Conservation (phyloP, 345 rosid species). For the Pistacia atlantica region DNA sequence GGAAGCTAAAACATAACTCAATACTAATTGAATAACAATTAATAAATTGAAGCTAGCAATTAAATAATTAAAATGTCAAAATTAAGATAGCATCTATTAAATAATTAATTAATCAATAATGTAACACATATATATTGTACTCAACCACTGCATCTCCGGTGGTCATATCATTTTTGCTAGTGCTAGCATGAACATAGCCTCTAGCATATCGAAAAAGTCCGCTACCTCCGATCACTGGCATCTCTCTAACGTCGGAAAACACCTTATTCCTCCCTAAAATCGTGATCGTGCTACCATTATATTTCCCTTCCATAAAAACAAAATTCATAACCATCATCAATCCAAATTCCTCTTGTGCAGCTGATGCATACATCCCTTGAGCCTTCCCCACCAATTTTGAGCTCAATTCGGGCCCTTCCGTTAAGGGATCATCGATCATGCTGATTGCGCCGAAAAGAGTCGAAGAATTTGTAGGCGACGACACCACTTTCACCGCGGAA, state of each 20-base stretch:
- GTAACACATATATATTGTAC: conserved; percentile 28
- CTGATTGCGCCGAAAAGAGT: conserved; percentile 29
- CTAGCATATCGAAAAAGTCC: conserved; percentile 63
- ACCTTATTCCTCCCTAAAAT: conserved; percentile 49
- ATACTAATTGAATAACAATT: no score
- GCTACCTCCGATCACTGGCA: conserved; percentile 68
- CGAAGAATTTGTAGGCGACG: conserved; percentile 28
- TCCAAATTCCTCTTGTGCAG: conserved; percentile 33
- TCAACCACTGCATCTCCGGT: conserved; percentile 20
- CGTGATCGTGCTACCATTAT: conserved; percentile 45
- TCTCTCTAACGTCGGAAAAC: conserved; percentile 45
- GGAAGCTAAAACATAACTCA: no score
- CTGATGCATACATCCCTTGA: conserved; percentile 42
- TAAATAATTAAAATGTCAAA: background rate
- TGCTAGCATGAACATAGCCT: conserved; percentile 56
- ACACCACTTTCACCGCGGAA: conserved; percentile 26
- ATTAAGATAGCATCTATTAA: background rate
- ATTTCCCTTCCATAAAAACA: conserved; percentile 43
- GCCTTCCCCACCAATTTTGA: conserved; percentile 46
- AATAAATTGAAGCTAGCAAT: no score
- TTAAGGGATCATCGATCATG: conserved; percentile 45
- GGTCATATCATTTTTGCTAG: conserved; percentile 21
- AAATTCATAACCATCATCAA: conserved; percentile 51
- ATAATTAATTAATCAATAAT: conserved; percentile 16
- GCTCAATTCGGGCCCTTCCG: conserved; percentile 33